Percentiles rank a stretch among this genome's conserved stretches.
Conservation (phyloP, 257 asterid species). For the Haberlea rhodopensis region DNA sequence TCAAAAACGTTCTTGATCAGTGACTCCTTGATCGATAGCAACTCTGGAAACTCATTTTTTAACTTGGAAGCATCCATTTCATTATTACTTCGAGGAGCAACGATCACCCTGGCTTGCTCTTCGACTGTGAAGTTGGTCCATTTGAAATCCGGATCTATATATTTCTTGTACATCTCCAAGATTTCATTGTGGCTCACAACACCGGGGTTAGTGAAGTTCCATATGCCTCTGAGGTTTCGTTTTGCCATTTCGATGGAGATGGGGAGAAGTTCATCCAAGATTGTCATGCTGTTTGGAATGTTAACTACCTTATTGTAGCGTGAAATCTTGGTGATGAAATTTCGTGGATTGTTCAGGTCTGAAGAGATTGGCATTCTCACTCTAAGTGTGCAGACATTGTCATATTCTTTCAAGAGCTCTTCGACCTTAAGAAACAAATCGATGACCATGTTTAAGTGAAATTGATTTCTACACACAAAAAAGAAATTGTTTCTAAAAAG, state of each 20-base stretch:
- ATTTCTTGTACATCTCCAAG: constrained; percentile 31
- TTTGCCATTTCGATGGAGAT: constrained; percentile 38
- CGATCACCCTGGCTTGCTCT: constrained; percentile 33
- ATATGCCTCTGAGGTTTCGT: constrained; percentile 34
- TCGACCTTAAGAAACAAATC: constrained; percentile 13
- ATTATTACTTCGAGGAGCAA: constrained; percentile 29
- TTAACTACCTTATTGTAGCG: constrained; percentile 22
- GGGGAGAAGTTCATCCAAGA: constrained; percentile 32
- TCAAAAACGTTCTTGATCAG: constrained; percentile 32
- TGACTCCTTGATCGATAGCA: constrained; percentile 27
- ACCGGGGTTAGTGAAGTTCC: constrained; percentile 36
- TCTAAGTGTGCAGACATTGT: constrained; percentile 23
- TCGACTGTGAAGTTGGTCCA: constrained; percentile 32
- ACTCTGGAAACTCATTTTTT: constrained; percentile 32
- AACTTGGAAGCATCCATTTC: constrained; percentile 31
- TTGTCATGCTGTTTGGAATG: constrained; percentile 34
- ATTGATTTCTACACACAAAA: neutral
- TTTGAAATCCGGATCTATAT: constrained; percentile 25
- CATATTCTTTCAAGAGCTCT: constrained; percentile 22
- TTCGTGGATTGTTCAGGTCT: constrained; percentile 14
- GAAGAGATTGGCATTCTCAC: constrained; percentile 28
- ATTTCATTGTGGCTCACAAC: constrained; percentile 35
- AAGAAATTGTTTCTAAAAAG: neutral
- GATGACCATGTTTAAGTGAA: neutral
- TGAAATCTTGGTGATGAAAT: constrained; percentile 24